Evolutionary conservation across 768 basidiomycete genomes (phyloP), one percentile per base, ranked within the genome.

Genomic region (Sarcodon aspratus): DNA sequence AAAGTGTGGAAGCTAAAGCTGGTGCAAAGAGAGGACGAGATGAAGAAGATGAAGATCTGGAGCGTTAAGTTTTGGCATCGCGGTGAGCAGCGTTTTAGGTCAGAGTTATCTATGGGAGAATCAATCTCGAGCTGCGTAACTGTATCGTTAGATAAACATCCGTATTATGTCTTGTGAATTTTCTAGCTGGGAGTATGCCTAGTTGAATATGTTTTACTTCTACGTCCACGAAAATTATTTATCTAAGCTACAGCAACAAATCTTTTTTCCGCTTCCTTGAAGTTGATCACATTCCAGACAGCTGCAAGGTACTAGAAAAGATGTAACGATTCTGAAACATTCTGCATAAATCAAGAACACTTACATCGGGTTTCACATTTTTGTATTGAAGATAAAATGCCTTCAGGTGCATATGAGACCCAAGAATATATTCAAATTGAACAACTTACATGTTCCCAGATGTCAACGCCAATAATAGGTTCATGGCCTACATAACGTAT

Each of bases 241-340:
- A 3, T 42, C 13, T 42, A 8, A 13, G 40, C 13, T 9, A 42
- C 17, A 42, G 15, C 71, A 44, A 60, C 48, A 48, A 67, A 63
- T 52, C 77, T 66, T 52, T 70, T 69, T 61, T 93, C 90, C 7
- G 92, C 95, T 68, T 95, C 90, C 58, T 88, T 78, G 68, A 92
- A 97, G 74, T 96, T 92, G 75, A 97, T 79, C 51, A 98, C 92
- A 56, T 82, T 82, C 92, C 94, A 97, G 62, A 97, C 92, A 17
- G 91, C 91, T 44, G 77, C 79, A 65, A 98, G 81, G 71, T 98
- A 97, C 92, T 93, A 13, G 31, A 43, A 3, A 43, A 38, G 18
- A 17, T 55, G 51, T 46, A 21, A 43, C 36, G 36, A 10, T 18
- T 9, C 37, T 31, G n/a, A 33, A 43, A 12, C 1, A 36, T 31